Conservation (phyloP, 176 grass and related monocot genomes). For the Aegilops umbellulata region DNA sequence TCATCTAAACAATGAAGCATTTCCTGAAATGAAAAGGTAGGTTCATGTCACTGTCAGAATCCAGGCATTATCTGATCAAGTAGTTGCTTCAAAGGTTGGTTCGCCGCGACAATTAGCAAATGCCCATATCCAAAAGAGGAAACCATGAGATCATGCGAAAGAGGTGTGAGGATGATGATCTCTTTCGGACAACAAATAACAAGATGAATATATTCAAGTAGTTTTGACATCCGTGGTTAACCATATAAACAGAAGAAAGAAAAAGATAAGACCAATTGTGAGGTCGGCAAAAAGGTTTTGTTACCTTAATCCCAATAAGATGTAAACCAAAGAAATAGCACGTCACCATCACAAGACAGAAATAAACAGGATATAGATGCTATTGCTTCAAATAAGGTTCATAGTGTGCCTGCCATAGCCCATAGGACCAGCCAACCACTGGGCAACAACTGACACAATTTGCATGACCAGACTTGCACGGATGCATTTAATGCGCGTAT, state of each 20-base stretch:
- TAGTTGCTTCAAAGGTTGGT: conserved; percentile 30
- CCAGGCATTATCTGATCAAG: conserved; percentile 12
- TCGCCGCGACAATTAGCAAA: background rate
- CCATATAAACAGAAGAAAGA: background rate
- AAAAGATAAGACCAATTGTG: background rate
- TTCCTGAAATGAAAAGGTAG: conserved; percentile 14
- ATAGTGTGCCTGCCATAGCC: background rate
- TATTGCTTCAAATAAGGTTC: conserved; percentile 35
- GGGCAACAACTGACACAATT: conserved; percentile 19
- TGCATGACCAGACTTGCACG: conserved; percentile 23
- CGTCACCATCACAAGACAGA: conserved; percentile 1
- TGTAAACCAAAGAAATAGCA: background rate
- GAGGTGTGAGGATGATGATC: background rate
- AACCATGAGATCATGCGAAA: background rate
- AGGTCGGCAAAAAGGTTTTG: background rate
- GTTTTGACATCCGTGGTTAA: background rate
- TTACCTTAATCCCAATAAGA: background rate
- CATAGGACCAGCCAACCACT: background rate
- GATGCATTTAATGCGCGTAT: conserved; percentile 4
- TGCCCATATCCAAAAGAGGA: background rate
- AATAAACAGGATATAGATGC: conserved; percentile 21
- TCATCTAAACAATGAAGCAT: background rate
- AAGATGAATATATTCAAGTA: too few species aligned
- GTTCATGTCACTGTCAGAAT: conserved; percentile 35
- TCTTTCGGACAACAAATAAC: too few species aligned